A percentile compares a stretch with the other conserved stretches of the same genome.
phyloP scores from a whole-genome alignment of 2,329 filamentous ascomycete species.

The Volutella citrinella region DNA sequence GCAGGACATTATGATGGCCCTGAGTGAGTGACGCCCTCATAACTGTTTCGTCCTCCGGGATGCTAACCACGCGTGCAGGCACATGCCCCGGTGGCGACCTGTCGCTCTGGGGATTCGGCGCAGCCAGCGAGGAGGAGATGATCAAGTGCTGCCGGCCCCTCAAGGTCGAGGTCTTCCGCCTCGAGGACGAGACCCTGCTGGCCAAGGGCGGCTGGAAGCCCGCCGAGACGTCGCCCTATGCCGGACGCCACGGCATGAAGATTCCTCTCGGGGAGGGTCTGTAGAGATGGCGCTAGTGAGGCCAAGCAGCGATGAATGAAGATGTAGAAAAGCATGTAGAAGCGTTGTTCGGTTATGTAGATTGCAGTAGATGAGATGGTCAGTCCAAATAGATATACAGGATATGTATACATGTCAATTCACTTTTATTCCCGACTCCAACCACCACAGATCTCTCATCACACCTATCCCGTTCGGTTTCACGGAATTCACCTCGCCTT shows the following conservation, averaged over 20 bases:
- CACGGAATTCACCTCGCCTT: slow-evolving; percentile 22
- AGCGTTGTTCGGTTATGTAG: no score
- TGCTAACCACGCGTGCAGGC: slow-evolving; percentile 31
- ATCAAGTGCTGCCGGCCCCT: slow-evolving; percentile 69
- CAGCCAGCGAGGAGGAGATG: slow-evolving; percentile 65
- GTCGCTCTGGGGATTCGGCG: slow-evolving; percentile 77
- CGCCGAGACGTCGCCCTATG: slow-evolving; percentile 59
- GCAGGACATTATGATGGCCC: slow-evolving; percentile 64
- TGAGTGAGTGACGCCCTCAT: slow-evolving; percentile 51
- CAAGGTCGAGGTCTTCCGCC: slow-evolving; percentile 67
- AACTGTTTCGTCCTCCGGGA: no score
- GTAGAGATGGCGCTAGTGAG: no score
- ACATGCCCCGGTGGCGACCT: slow-evolving; percentile 81
- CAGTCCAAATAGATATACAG: background rate
- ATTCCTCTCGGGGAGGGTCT: slow-evolving; percentile 21
- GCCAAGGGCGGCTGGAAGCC: slow-evolving; percentile 57
- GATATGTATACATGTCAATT: slow-evolving; percentile 2
- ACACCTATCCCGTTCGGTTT: no score
- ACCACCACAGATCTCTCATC: no score
- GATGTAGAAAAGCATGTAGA: no score
- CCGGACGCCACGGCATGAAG: slow-evolving; percentile 20
- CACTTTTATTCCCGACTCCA: background rate
- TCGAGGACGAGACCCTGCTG: slow-evolving; percentile 53
- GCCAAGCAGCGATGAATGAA: no score
- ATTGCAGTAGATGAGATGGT: no score